Evolutionary conservation across 2,329 filamentous ascomycete species (phyloP), one percentile per base, ranked within the genome.

Genomic region (Colletotrichum agaves): DNA sequence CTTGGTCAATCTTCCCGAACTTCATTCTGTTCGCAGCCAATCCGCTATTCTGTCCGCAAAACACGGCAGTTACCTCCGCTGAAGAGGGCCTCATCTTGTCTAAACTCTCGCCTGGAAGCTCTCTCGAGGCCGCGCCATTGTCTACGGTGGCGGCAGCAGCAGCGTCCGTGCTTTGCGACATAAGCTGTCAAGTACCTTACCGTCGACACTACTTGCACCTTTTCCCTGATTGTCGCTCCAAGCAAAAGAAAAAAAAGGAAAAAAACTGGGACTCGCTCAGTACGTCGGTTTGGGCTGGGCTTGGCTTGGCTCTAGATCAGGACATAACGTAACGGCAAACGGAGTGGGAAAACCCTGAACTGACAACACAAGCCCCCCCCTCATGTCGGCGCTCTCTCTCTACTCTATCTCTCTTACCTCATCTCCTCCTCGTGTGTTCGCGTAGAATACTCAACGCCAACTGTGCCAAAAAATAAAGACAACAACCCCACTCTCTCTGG

Each of bases 161-260:
- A 17, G 60, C 44, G 63, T 63, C 60, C 63, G 63, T 63, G 63
- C 63, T 63, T 55, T 63, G 63, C 59, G 50, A 66, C 63, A 66
- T 31, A 62, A 39, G 41, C 27, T 41, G 47, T 39, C 19, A 64
- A 27, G 63, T 58, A 53, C 61, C 50, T n/a, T 13, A 4, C 10
- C 35, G 13, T 10, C 5, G 35, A 37, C 35, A 15, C 11, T 15
- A 37, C 10, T 33, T 35, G 31, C 27, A 15, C 27, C 33, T 37
- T 17, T 58, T 44, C 23, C 55, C 41, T 58, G 55, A 37, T 21
- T 46, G 21, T 37, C 35, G 21, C 50, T 53, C 17, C 5, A 17
- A 12, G 12, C 4, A 27, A 39, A 55, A 11, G 17, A 5, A 23
- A 19, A 55, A 53, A 7, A 49, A 13, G 41, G 41, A 50, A 53